Percentiles rank a stretch among this genome's conserved stretches.
Evolutionary conservation across 2,329 filamentous ascomycete species (phyloP).

Genomic region (Colletotrichum musae): DNA sequence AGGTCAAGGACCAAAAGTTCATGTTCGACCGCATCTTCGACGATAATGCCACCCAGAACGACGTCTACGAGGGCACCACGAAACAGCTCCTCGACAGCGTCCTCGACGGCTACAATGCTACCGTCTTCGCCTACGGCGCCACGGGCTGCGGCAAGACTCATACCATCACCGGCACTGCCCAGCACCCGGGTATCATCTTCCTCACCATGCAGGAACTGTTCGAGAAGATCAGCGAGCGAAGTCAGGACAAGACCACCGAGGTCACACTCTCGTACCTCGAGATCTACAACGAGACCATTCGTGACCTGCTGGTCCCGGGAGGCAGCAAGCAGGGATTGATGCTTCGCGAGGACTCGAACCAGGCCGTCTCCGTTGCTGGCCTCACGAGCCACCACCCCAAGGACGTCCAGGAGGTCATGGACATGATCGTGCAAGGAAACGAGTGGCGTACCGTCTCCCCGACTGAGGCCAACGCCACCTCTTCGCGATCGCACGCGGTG

Average conservation of each 20-base stretch:
- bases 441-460: constrained; percentile 96
- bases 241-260: constrained; percentile 89
- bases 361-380: constrained; percentile 91
- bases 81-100: constrained; percentile 93
- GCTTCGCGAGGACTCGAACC: constrained; percentile 94
- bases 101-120: constrained; percentile 97
- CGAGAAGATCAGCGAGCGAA: constrained; percentile 91
- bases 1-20: constrained; percentile 97
- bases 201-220: constrained; percentile 99
- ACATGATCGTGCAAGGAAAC: constrained; percentile 97
- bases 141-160: constrained; percentile 99
- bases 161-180: constrained; percentile 92
- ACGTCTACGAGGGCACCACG: constrained; percentile 96
- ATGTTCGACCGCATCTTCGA: constrained; percentile 98
- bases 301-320: constrained; percentile 90
- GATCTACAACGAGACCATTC: constrained; percentile 99
- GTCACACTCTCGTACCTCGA: constrained; percentile 95
- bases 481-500: constrained; percentile 96
- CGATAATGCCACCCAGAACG: constrained; percentile 90
- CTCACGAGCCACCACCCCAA: constrained; percentile 92
- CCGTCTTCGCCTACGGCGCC: constrained; percentile 97
- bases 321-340: constrained; percentile 88
- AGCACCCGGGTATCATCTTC: constrained; percentile 98
- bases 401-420: constrained; percentile 97
- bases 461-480: constrained; percentile 97